Evolutionary conservation across 2,329 filamentous ascomycete species (phyloP).

Genomic region (Penicillium freii): DNA sequence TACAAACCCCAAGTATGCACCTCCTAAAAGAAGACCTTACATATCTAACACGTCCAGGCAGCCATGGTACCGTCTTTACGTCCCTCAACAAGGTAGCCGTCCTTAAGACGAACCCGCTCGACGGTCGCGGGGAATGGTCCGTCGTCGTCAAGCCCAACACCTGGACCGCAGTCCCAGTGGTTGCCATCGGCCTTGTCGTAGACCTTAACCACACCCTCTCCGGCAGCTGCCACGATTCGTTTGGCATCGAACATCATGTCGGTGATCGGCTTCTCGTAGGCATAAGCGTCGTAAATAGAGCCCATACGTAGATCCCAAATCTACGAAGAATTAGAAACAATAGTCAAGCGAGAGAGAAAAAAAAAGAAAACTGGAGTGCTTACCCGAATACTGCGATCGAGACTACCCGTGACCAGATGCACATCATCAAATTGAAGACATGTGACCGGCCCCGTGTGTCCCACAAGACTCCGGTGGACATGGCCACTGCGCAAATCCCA

Average conservation of each 20-base stretch:
- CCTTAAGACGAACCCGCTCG: slow-evolving; percentile 84
- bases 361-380: slow-evolving; percentile 39
- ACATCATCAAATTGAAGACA: slow-evolving; percentile 95
- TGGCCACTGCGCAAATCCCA: slow-evolving; percentile 97
- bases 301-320: slow-evolving; percentile 98
- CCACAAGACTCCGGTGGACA: slow-evolving; percentile 93
- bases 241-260: slow-evolving; percentile 96
- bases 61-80: slow-evolving; percentile 83
- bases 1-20: slow-evolving; percentile 9
- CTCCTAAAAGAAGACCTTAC: neutral
- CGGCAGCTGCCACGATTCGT: slow-evolving; percentile 83
- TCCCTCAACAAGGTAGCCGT: slow-evolving; percentile 91
- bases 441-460: slow-evolving; percentile 91
- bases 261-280: slow-evolving; percentile 86
- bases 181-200: slow-evolving; percentile 96
- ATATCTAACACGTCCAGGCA: slow-evolving; percentile 73
- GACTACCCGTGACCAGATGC: slow-evolving; percentile 87
- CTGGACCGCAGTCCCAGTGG: slow-evolving; percentile 95
- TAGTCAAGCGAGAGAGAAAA: neutral
- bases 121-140: slow-evolving; percentile 66
- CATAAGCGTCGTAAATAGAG: slow-evolving; percentile 92
- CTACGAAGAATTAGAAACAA: slow-evolving; percentile 49
- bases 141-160: slow-evolving; percentile 64
- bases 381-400: slow-evolving; percentile 91
- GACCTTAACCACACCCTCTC: slow-evolving; percentile 92